These are phyloP conservation scores for Colletotrichum magnum DNA, from an alignment of 2,329 filamentous ascomycete species.

Conservation along the genomic window DNA sequence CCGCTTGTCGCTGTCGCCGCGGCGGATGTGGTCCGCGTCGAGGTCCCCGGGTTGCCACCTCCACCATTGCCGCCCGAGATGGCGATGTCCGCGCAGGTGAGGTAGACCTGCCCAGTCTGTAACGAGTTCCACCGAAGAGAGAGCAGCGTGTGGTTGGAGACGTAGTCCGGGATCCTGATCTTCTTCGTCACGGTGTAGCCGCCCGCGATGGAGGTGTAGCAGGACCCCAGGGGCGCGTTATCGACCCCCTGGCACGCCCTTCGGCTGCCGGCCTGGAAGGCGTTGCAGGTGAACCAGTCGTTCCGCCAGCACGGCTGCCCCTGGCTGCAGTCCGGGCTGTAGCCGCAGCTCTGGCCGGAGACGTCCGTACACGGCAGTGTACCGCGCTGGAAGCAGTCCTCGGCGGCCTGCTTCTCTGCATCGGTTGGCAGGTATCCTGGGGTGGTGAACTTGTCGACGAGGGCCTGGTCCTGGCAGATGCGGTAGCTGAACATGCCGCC, in stretches of 20 bases:
- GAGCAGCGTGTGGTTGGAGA: constrained; percentile 64
- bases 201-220: constrained; percentile 65
- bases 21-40: constrained; percentile 41
- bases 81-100: constrained; percentile 67
- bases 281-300: constrained; percentile 69
- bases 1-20: constrained; percentile 40
- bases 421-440: constrained; percentile 63
- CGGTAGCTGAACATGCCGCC: constrained; percentile 70
- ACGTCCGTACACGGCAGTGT: constrained; percentile 65
- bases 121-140: constrained; percentile 69
- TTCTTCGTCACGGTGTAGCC: constrained; percentile 68
- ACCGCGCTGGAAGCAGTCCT: constrained; percentile 65
- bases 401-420: constrained; percentile 66
- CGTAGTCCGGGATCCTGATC: constrained; percentile 64
- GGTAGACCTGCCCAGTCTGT: constrained; percentile 67
- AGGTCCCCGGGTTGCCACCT: constrained; percentile 35
- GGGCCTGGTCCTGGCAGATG: constrained; percentile 64
- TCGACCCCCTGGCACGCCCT: constrained; percentile 63
- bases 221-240: constrained; percentile 57
- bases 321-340: constrained; percentile 61
- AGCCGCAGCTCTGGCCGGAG: constrained; percentile 62
- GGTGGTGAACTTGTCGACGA: constrained; percentile 65
- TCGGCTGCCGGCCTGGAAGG: constrained; percentile 54
- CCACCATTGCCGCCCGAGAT: constrained; percentile 49
- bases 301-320: constrained; percentile 63